Evolutionary conservation across 176 grass and related monocot genomes (phyloP).

Genomic region (Miscanthus lutarioriparius): DNA sequence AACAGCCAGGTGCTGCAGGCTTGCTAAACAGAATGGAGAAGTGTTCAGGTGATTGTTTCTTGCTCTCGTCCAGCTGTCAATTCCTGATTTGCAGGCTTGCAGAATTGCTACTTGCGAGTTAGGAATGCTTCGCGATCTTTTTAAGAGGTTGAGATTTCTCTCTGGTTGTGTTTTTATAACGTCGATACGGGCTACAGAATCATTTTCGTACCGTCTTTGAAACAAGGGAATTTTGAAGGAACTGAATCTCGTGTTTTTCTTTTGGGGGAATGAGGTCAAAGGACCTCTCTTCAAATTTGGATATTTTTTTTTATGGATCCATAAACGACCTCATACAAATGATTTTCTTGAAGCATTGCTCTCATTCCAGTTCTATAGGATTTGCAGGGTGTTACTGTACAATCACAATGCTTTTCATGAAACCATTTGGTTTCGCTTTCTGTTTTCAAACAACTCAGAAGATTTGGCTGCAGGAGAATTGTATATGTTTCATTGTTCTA

Average conservation of each 20-base stretch:
- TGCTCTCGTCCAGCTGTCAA: background rate
- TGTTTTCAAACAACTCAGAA: background rate
- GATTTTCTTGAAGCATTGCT: background rate
- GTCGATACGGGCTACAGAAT: background rate
- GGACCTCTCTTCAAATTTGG: background rate
- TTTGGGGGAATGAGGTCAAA: background rate
- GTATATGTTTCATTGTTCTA: background rate
- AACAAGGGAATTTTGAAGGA: background rate
- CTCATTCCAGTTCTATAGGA: background rate
- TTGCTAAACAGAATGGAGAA: background rate
- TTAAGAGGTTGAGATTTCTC: background rate
- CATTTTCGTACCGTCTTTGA: background rate
- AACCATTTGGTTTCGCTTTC: background rate
- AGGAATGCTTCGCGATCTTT: background rate
- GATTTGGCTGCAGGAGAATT: background rate
- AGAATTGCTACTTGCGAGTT: background rate
- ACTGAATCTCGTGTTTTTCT: background rate
- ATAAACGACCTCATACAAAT: background rate
- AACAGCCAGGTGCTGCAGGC: background rate
- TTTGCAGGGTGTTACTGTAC: background rate
- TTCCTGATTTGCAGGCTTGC: background rate
- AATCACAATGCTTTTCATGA: background rate
- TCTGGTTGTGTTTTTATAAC: background rate
- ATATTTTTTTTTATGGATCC: background rate
- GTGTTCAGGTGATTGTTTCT: background rate